phyloP scores from a whole-genome alignment of 139 green algal species.

The Mesotaenium endlicherianum region DNA sequence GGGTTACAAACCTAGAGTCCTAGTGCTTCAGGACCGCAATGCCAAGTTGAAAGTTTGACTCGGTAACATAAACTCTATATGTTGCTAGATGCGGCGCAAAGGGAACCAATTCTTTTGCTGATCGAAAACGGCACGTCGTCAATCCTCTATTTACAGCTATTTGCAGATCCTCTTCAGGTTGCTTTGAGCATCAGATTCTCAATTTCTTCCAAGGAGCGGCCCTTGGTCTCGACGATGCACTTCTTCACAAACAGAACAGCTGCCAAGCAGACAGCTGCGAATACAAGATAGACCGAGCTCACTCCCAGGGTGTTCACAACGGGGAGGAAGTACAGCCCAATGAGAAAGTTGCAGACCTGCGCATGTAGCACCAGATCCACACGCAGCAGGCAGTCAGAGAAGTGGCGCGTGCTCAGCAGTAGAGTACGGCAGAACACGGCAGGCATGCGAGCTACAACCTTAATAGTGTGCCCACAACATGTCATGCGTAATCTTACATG shows the following conservation, averaged over 20 bases:
- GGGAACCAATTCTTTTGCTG: too few species aligned
- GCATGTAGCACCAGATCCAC: background rate
- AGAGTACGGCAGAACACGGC: background rate
- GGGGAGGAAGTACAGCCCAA: conserved; percentile 80
- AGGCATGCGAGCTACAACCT: background rate
- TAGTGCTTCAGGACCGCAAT: too few species aligned
- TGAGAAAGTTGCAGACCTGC: conserved; percentile 78
- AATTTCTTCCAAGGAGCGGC: conserved; percentile 76
- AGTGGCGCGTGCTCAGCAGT: background rate
- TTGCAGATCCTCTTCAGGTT: too few species aligned
- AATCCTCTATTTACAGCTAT: too few species aligned
- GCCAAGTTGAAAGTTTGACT: too few species aligned
- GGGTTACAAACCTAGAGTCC: too few species aligned
- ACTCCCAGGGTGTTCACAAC: conserved; percentile 64
- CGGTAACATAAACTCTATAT: too few species aligned
- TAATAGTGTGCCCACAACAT: background rate
- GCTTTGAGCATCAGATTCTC: too few species aligned
- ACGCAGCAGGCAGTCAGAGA: background rate
- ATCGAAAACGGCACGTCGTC: too few species aligned
- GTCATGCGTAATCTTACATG: background rate
- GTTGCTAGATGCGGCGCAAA: too few species aligned
- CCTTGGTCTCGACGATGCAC: conserved; percentile 78
- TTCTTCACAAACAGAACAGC: conserved; percentile 60
- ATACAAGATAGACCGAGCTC: conserved; percentile 67
- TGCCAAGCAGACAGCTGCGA: conserved; percentile 68